Evolutionary conservation across 768 basidiomycete species (phyloP), one percentile per base, ranked within the genome.

Genomic region (Rhizopogon sp.): DNA sequence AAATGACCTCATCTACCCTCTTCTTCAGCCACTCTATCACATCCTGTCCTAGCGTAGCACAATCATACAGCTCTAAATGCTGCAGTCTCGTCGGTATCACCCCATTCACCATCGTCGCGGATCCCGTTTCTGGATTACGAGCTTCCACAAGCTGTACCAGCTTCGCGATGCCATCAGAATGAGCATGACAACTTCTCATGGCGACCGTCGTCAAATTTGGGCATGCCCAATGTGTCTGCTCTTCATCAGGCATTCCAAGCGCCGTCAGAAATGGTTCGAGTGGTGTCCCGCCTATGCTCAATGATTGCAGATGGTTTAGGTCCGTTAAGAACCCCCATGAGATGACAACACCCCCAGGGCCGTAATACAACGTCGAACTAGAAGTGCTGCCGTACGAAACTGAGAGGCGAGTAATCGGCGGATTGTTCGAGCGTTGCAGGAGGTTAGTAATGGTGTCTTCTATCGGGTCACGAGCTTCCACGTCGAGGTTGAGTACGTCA

Each of bases 401-500:
- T 2, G 83, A 80, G 55, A 91, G 79, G 25, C 77, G 76, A 10
- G 76, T 75, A 7, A 91, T 64, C 0, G 78, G 74, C 0, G 87
- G 84, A 39, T 78, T 72, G 29, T 75, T 74, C 0, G 86, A 87
- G 28, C 88, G 81, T 20, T 76, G 64, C 29, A 88, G 73, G 43
- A 91, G 77, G 50, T 73, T 73, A 13, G 79, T 74, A 50, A 90
- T 80, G n/a, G 78, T 78, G 44, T 90, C 87, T 63, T 90, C 88
- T 54, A 88, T 76, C 0, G 86, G 79, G 58, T 88, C 86, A n/a
- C 89, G 80, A 1, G 82, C 76, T 65, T 90, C 88, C 56, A 90
- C 80, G 64, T 90, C 86, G 43, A 90, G 71, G 2, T 74, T 81
- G 14, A 90, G 77, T 25, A 74, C 69, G n/a, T 77, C 77, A 43